Conservation (phyloP, 2,329 filamentous ascomycete species). For the Tolypocladium tundrense region DNA sequence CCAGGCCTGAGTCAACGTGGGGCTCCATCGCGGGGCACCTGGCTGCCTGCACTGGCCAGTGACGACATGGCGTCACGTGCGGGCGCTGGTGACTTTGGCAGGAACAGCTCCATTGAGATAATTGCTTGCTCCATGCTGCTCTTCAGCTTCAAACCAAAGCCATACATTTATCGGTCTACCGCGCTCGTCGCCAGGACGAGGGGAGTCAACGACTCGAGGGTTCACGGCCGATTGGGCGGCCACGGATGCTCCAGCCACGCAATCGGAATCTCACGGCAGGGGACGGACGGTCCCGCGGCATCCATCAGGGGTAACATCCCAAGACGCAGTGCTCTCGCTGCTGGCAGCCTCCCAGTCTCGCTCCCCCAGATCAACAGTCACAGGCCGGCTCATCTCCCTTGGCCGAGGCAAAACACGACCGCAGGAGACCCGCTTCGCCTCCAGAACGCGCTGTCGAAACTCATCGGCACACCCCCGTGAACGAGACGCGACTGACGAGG, state of each 20-base stretch:
- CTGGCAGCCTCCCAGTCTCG: not conserved
- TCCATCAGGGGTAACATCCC: not conserved
- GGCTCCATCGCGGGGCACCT: constrained; percentile 5
- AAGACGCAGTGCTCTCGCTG: no score
- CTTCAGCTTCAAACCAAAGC: not conserved
- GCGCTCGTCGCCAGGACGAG: not conserved
- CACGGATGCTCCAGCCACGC: not conserved
- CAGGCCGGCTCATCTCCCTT: not conserved
- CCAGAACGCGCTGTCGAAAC: not conserved
- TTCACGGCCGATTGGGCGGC: not conserved
- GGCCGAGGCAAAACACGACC: not conserved
- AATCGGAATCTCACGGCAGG: not conserved
- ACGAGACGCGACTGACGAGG: not conserved
- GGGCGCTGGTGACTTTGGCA: not conserved
- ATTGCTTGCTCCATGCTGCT: not conserved
- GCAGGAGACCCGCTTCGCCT: not conserved
- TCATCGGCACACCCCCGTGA: not conserved
- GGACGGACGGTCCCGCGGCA: not conserved
- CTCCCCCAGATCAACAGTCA: not conserved
- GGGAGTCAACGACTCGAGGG: not conserved
- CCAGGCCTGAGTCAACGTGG: constrained; percentile 1
- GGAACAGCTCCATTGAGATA: not conserved
- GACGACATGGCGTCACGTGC: constrained; percentile 8
- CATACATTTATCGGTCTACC: no score
- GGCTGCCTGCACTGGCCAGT: not conserved